phyloP scores from a whole-genome alignment of 2,329 filamentous ascomycete species.

The Calonectria pauciramosa region DNA sequence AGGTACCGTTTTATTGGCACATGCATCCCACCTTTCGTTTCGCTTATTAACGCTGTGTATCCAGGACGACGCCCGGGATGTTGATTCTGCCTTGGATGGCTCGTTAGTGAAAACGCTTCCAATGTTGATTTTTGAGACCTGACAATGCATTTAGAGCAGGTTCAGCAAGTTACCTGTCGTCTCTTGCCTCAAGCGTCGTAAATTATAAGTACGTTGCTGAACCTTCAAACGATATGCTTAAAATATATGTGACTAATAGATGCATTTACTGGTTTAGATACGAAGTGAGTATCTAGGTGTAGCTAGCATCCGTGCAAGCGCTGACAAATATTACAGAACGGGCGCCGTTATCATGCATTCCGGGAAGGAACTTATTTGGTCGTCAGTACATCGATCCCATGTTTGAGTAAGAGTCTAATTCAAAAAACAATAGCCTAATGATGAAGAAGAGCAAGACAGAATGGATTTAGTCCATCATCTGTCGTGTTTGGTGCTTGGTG shows the following conservation, averaged over 20 bases:
- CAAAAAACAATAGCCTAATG: constrained; percentile 8
- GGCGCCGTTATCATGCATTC: constrained; percentile 16
- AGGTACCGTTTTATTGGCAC: neutral
- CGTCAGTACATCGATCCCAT: neutral
- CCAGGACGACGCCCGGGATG: neutral
- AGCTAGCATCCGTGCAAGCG: neutral
- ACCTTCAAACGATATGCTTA: neutral
- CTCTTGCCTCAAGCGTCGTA: neutral
- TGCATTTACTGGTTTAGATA: neutral
- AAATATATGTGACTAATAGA: neutral
- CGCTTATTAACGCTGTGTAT: neutral
- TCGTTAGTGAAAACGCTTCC: neutral
- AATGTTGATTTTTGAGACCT: neutral
- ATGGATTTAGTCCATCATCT: constrained; percentile 26
- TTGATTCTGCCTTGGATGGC: neutral
- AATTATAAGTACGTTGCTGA: constrained; percentile 12
- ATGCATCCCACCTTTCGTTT: neutral
- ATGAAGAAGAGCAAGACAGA: constrained; percentile 24
- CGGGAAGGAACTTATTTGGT: constrained; percentile 21
- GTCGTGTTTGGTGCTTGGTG: constrained; percentile 11
- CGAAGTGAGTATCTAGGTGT: neutral
- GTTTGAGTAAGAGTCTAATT: neutral
- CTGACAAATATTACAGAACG: neutral
- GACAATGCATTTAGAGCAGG: neutral
- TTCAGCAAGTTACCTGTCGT: neutral